Evolutionary conservation across 1,284 basidiomycete species (phyloP), one percentile per base, ranked within the genome.

Genomic region (Ustilago trichophora): DNA sequence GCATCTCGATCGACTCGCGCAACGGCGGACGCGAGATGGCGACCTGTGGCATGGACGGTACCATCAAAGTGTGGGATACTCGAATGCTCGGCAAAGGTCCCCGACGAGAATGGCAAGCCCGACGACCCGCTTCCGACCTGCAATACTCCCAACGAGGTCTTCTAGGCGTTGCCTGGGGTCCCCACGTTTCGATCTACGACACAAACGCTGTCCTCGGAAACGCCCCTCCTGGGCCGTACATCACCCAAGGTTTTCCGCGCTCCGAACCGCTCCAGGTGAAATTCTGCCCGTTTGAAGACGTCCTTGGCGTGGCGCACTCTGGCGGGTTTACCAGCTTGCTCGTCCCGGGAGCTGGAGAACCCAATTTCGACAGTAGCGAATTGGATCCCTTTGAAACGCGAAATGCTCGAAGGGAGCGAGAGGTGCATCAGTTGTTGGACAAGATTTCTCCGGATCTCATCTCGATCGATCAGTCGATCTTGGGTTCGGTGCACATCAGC

Each of bases 401-500:
- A 83, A 89, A 88, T 58, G 86, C 90, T 15, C 83, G 93, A 53
- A 85, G 91, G 44, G 96, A 98, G 84, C 86, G 92, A 63, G 96
- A 99, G 82, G 93, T 98, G 67, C 89, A 91, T 78, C 86, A 85
- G 34, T 86, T 98, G 27, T 83, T 98, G 70, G 95, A 98, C 83
- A 98, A 98, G 90, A 90, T 98, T 64, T 90, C 91, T 83, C 90
- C 93, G 4, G 93, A 97, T 68, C 88, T 96, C 84, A 98, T 99
- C 75, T 87, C 91, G 0, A 86, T 98, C 54, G 92, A 97, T 82
- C 88, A 91, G 0, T 89, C 92, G 54, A 88, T 91, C 33, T 57
- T 83, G 9, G 82, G 82, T 6, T 65, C 73, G 24, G 40, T 82
- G 6, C 77, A 80, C 29, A 57, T 68, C 9, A 45, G 46, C 3